phyloP scores from a whole-genome alignment of 768 basidiomycete genomes.

The Rhodotorula graminis region DNA sequence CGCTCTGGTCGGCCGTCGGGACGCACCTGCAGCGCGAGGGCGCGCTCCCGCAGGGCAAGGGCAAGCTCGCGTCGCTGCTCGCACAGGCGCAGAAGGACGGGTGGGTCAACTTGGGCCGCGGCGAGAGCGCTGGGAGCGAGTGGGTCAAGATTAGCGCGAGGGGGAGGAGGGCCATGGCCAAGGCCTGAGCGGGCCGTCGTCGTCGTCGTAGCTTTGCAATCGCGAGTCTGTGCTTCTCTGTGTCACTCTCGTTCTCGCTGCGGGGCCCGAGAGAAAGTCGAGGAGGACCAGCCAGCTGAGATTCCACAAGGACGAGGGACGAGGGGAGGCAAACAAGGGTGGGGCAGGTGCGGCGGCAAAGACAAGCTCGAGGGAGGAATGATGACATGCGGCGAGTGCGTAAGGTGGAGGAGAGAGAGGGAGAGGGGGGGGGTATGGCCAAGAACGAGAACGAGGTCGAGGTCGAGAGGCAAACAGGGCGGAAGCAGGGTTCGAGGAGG shows the following conservation, averaged over 20 bases:
- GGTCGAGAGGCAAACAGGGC: no score
- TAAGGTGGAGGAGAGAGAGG: no score
- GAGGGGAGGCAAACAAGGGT: not conserved
- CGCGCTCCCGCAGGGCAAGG: not conserved
- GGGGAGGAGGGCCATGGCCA: conserved; percentile 15
- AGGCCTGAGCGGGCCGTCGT: not conserved
- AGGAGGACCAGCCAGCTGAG: not conserved
- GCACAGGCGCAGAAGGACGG: conserved; percentile 4
- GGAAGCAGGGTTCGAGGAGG: no score
- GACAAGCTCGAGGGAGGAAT: not conserved
- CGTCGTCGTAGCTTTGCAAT: not conserved
- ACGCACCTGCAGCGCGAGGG: not conserved
- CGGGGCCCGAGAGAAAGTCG: not conserved
- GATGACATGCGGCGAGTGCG: not conserved
- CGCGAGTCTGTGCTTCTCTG: not conserved
- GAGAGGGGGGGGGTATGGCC: not conserved
- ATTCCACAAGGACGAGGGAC: not conserved
- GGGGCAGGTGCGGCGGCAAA: not conserved
- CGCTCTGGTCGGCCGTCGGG: conserved; percentile 8
- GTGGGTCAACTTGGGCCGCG: conserved; percentile 12
- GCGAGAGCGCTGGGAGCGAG: conserved; percentile 8
- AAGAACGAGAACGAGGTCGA: not conserved
- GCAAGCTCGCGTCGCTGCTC: not conserved
- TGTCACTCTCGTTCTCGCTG: not conserved
- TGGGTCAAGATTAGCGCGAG: conserved; percentile 18